Evolutionary conservation across 176 grass and related monocot genomes (phyloP), one percentile per base, ranked within the genome.

Genomic region (Lolium perenne): DNA sequence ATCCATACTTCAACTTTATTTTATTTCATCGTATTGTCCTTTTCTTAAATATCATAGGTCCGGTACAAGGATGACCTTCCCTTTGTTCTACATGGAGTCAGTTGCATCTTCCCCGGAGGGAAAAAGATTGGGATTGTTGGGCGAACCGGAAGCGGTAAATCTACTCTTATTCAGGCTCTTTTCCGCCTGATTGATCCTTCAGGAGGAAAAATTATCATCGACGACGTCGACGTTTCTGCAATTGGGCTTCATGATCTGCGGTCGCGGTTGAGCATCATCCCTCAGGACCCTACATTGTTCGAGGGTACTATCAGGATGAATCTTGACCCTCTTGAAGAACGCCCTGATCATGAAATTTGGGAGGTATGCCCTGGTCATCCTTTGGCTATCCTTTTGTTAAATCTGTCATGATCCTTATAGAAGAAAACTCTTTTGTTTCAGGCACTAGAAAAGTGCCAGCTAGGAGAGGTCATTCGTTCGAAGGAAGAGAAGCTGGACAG

Each of bases 131-230:
- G 97, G 68, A 99, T 99, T 91, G 97, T 99, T 60, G 97, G 97
- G 18, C 90, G 97, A 72, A 99, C 97, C 77, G 97, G 97, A 89
- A 99, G 97, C n/a, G 97, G 97, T 35, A 99, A 99, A 94, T 99
- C 97, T 81, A 99, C 97, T 40, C 97, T 99, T 85, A 99, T 99
- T 72, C 97, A 99, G 88, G 94, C 97, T 22, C 88, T 99, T 73
- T 99, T 99, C 83, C 93, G 97, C 59, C 87, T 99, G 64, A 91
- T 99, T 88, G 97, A 96, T 85, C 97, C 97, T 54, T 51, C 71
- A 13, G 87, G 46, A 86, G 97, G 97, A 38, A 90, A 80, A 89
- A 91, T 99, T 85, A 81, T 94, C 73, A 93, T 99, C n/a, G 97
- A 99, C 17, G 20, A 72, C 50, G 55, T 96, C 6, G 94, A 99